phyloP scores from a whole-genome alignment of 169 alveolate genomes.

The Cryptosporidium sp. region DNA sequence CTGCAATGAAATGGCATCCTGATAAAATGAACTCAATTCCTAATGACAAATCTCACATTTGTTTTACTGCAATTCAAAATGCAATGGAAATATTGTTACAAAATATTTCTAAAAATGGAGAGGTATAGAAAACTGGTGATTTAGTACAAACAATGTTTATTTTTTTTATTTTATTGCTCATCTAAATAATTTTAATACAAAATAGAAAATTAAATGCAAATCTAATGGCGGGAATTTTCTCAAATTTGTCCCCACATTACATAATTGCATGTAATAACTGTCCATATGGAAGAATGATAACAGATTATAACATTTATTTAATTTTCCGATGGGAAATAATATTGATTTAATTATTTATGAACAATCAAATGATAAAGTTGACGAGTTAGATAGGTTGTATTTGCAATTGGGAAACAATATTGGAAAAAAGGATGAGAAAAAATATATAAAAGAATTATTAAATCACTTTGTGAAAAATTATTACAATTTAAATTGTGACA shows the following conservation, averaged over 20 bases:
- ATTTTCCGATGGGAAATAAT: constrained; percentile 10
- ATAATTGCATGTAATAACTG: constrained; percentile 19
- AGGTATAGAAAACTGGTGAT: background rate
- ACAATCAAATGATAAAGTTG: background rate
- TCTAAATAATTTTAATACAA: background rate
- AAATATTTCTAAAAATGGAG: constrained; percentile 16
- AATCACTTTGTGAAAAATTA: constrained; percentile 3
- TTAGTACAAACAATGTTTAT: background rate
- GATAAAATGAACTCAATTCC: constrained; percentile 24
- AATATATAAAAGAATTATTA: background rate
- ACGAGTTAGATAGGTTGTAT: constrained; percentile 10
- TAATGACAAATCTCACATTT: constrained; percentile 35
- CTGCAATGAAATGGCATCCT: constrained; percentile 76
- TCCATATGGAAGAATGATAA: constrained; percentile 3
- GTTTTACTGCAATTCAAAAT: constrained; percentile 65
- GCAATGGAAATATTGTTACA: constrained; percentile 60
- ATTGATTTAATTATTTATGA: constrained; percentile 6
- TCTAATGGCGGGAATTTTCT: background rate
- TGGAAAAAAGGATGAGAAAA: constrained; percentile 39
- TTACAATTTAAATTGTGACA: background rate
- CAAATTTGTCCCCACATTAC: constrained; percentile 4
- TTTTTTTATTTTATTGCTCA: background rate
- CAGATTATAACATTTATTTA: background rate
- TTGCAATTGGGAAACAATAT: background rate
- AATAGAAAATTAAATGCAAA: background rate